phyloP scores from a whole-genome alignment of 768 basidiomycete genomes.

The Boletus rubescentipes region DNA sequence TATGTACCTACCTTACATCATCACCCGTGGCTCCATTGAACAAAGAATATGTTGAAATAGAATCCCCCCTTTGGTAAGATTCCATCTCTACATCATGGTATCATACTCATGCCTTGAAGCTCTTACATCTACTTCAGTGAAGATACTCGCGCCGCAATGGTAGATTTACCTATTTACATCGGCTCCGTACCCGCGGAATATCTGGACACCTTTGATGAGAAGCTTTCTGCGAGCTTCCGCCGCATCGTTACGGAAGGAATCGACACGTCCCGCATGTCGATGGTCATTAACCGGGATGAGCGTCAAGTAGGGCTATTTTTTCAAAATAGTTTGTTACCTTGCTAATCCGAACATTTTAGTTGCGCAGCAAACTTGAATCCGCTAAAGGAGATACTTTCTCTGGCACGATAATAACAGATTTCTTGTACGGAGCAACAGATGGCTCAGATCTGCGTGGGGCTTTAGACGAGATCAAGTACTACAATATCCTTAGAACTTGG shows the following conservation, averaged over 20 bases:
- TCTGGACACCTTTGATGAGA: constrained; percentile 68
- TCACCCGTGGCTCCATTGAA: constrained; percentile 78
- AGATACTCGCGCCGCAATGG: constrained; percentile 67
- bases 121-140: constrained; percentile 86
- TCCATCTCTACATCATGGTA: neutral
- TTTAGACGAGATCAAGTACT: constrained; percentile 79
- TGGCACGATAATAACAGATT: constrained; percentile 73
- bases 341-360: constrained; percentile 38
- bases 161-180: constrained; percentile 74
- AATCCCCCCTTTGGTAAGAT: constrained; percentile 80
- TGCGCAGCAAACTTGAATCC: constrained; percentile 82
- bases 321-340: neutral
- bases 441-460: constrained; percentile 73
- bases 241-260: constrained; percentile 73
- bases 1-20: constrained; percentile 87
- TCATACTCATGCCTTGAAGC: constrained; percentile 39
- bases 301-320: constrained; percentile 57
- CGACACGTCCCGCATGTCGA: constrained; percentile 87
- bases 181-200: constrained; percentile 82
- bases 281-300: constrained; percentile 85
- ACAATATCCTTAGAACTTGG: constrained; percentile 68
- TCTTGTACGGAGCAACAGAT: constrained; percentile 81
- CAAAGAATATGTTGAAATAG: constrained; percentile 91
- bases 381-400: constrained; percentile 81
- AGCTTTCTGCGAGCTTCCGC: constrained; percentile 65